A percentile compares a stretch with the other conserved stretches of the same genome.
Evolutionary conservation across 2,329 filamentous ascomycete species (phyloP).

Genomic region (Pseudonectria buxi): DNA sequence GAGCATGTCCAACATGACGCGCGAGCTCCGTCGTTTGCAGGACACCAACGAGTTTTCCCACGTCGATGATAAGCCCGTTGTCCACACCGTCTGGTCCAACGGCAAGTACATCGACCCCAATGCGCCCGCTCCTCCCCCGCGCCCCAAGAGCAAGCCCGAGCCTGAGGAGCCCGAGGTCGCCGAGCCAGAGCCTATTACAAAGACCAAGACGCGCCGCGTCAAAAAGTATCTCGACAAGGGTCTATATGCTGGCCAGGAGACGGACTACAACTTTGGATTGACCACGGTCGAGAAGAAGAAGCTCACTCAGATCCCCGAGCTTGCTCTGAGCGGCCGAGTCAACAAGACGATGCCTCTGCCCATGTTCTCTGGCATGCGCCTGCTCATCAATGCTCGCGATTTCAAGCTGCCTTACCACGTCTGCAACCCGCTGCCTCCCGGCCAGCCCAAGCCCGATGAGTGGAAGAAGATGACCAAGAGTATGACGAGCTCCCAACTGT

Average conservation of each 20-base stretch:
- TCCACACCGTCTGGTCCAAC: constrained; percentile 57
- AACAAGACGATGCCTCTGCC: constrained; percentile 64
- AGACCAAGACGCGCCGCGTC: constrained; percentile 37
- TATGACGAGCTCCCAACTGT: constrained; percentile 32
- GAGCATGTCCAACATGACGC: constrained; percentile 39
- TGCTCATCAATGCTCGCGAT: constrained; percentile 65
- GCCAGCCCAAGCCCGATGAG: constrained; percentile 85
- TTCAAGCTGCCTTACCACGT: constrained; percentile 88
- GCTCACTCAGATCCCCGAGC: constrained; percentile 40
- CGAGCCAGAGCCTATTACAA: constrained; percentile 32
- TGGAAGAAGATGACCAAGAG: constrained; percentile 91
- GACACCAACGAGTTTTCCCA: constrained; percentile 57
- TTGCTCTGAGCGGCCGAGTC: constrained; percentile 38
- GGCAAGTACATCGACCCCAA: constrained; percentile 52
- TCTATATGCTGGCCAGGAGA: constrained; percentile 76
- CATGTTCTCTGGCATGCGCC: constrained; percentile 68
- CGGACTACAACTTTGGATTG: constrained; percentile 43
- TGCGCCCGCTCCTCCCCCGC: constrained; percentile 31
- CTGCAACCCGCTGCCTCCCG: constrained; percentile 77
- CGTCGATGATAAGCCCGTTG: constrained; percentile 51
- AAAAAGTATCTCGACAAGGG: constrained; percentile 81
- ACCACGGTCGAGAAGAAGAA: constrained; percentile 45
- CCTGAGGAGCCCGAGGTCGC: constrained; percentile 16
- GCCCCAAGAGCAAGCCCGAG: constrained; percentile 26
- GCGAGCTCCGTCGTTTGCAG: constrained; percentile 53